These are phyloP conservation scores for Brassica nigra DNA, from an alignment of 345 rosid species.

Conservation along the genomic window DNA sequence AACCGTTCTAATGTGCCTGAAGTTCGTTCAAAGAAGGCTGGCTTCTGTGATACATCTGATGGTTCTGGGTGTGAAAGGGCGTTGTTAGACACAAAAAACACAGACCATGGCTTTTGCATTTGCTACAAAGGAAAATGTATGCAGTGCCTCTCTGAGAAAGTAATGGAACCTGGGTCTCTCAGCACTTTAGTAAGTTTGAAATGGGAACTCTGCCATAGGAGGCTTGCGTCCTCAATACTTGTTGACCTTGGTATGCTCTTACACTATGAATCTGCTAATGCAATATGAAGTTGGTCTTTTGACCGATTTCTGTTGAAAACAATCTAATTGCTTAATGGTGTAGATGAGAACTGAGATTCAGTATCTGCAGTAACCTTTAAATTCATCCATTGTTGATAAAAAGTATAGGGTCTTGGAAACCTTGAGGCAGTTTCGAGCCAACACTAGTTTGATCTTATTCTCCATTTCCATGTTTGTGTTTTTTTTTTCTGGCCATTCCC, in stretches of 20 bases:
- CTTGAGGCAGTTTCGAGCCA: conserved; percentile 18
- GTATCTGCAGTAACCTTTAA: conserved; percentile 2
- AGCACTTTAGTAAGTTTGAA: conserved; percentile 49
- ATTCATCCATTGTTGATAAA: conserved; percentile 6
- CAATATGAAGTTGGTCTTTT: conserved; percentile 22
- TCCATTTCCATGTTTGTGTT: conserved; percentile 13
- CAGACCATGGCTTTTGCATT: conserved; percentile 47
- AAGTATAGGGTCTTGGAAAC: conserved; percentile 1
- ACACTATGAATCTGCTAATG: conserved; percentile 13
- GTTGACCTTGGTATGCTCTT: conserved; percentile 61
- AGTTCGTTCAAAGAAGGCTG: conserved; percentile 35
- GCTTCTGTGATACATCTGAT: conserved; percentile 30
- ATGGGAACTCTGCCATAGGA: conserved; percentile 74
- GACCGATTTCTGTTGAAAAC: conserved; percentile 8
- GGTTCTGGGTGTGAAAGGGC: conserved; percentile 30
- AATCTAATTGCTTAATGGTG: conserved; percentile 7
- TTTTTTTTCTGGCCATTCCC: conserved; percentile 23
- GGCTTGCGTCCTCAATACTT: conserved; percentile 55
- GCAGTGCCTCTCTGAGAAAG: conserved; percentile 56
- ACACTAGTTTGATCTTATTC: conserved; percentile 11
- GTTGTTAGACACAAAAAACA: conserved; percentile 39
- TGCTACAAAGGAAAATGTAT: conserved; percentile 62
- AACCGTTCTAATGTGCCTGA: conserved; percentile 39
- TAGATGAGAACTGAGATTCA: conserved; percentile 19
- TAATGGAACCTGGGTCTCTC: conserved; percentile 53